Evolutionary conservation across 176 grass and related monocot genomes (phyloP), one percentile per base, ranked within the genome.

Genomic region (Leersia perrieri): DNA sequence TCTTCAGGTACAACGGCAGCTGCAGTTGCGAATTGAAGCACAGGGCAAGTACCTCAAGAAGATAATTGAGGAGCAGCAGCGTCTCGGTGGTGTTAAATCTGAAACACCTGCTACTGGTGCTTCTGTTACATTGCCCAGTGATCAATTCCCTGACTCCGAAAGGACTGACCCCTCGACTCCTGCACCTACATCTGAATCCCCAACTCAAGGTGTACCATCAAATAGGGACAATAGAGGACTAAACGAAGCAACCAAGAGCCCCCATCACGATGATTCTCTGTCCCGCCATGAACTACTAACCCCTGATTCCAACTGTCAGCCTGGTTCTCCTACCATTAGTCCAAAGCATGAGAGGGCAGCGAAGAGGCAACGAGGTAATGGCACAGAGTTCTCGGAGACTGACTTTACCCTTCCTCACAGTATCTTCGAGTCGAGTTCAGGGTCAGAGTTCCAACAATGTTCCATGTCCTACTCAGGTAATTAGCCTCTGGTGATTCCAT

Each of bases 21-120:
- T 99, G 69, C 97, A 99, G 61, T 66, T 93, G 76, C 92, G 93
- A 80, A 99, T 99, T n/a, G 97, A 99, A 71, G 97, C 97, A 13
- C 97, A 99, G 78, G 97, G 92, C 9, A 93, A 96, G 69, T 99
- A 99, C 88, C 89, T 99, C 39, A 89, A 99, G 87, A 99, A 99
- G 80, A 99, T 99, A 55, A 93, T 99, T 4, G 97, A 99, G 79
- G 93, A 99, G 84, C 97, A 99, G 66, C 93, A 95, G 73, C 88
- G 84, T 16, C 44, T 87, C 8, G 73, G 81, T 39, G 93, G 84
- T 11, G 84, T 83, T 55, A 75, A 88, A 58, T 55, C 86, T 20
- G 92, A 91, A 79, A 87, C 73, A 34, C 83, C 86, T 36, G 68
- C 25, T 40, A 49, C 28, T 33, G 77, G 88, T 28, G 60, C 72